Evolutionary conservation across 2,329 filamentous ascomycete species (phyloP).

Genomic region (Leptographium wingfieldii): DNA sequence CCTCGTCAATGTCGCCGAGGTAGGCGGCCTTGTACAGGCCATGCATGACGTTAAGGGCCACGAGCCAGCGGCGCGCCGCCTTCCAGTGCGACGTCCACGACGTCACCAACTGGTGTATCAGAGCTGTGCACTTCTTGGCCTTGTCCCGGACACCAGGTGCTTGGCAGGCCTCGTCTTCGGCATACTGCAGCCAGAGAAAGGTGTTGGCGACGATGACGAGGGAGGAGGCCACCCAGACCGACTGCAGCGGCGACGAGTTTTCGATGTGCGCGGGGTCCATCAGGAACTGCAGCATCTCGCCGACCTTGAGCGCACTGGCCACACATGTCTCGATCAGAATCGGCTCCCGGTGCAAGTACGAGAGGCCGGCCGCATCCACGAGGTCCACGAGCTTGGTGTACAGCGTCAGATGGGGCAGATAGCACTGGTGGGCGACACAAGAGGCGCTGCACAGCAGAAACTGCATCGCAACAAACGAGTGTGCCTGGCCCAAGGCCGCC

Average conservation of each 20-base stretch:
- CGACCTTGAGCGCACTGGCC: conserved; percentile 11
- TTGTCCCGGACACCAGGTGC: not conserved
- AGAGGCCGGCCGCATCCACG: conserved; percentile 14
- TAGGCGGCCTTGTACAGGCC: conserved; percentile 15
- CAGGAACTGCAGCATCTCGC: conserved; percentile 11
- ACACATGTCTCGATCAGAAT: conserved; percentile 12
- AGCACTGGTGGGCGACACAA: conserved; percentile 15
- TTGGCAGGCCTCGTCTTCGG: conserved; percentile 8
- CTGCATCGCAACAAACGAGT: conserved; percentile 14
- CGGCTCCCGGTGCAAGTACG: conserved; percentile 12
- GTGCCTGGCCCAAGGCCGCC: conserved; percentile 10
- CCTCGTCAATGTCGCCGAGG: conserved; percentile 10
- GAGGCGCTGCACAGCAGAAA: conserved; percentile 13
- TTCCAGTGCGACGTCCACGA: conserved; percentile 11
- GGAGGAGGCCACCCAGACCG: conserved; percentile 13
- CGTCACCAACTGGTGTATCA: conserved; percentile 7
- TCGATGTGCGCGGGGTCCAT: not conserved
- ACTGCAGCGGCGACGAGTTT: conserved; percentile 3
- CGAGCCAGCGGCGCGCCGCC: conserved; percentile 11
- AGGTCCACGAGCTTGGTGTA: conserved; percentile 12
- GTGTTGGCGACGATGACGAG: conserved; percentile 11
- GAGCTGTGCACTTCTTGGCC: conserved; percentile 6
- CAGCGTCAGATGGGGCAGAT: conserved; percentile 13
- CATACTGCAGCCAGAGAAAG: conserved; percentile 13
- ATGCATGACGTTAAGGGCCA: conserved; percentile 13